These are phyloP conservation scores for Paracamarosporium sp. DNA, from an alignment of 2,329 filamentous ascomycete species.

Conservation along the genomic window DNA sequence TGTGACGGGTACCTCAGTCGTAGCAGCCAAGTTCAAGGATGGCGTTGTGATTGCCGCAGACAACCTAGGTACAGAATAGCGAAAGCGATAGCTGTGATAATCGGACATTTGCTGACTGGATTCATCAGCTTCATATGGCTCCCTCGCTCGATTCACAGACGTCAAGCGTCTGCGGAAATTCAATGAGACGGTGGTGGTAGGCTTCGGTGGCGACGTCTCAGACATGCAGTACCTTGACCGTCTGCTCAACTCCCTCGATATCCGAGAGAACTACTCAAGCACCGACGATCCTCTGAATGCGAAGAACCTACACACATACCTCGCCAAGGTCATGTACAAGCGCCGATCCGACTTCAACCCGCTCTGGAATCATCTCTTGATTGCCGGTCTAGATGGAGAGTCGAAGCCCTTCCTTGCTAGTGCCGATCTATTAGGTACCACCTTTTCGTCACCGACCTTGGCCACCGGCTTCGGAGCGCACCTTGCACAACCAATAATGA, in stretches of 20 bases:
- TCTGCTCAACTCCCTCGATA: slow-evolving; percentile 83
- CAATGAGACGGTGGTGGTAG: slow-evolving; percentile 81
- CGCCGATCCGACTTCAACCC: slow-evolving; percentile 96
- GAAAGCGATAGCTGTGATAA: not conserved
- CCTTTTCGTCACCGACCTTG: slow-evolving; percentile 84
- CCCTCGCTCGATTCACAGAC: slow-evolving; percentile 91
- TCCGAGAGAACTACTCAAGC: slow-evolving; percentile 82
- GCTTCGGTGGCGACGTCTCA: slow-evolving; percentile 95
- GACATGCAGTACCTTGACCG: slow-evolving; percentile 99
- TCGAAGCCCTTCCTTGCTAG: slow-evolving; percentile 87
- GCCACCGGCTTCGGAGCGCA: slow-evolving; percentile 94
- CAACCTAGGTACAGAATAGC: slow-evolving; percentile 75
- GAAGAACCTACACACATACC: slow-evolving; percentile 94
- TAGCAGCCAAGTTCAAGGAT: slow-evolving; percentile 94
- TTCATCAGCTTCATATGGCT: slow-evolving; percentile 87
- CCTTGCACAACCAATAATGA: slow-evolving; percentile 90
- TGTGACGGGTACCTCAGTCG: slow-evolving; percentile 94
- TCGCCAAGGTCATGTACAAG: slow-evolving; percentile 94
- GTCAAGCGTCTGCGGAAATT: slow-evolving; percentile 94
- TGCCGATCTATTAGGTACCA: slow-evolving; percentile 91
- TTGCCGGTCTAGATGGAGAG: slow-evolving; percentile 81
- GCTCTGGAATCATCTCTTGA: slow-evolving; percentile 93
- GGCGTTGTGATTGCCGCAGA: slow-evolving; percentile 97
- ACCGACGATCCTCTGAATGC: slow-evolving; percentile 72
- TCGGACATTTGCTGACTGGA: slow-evolving; percentile 14